Conservation (phyloP, 2,329 filamentous ascomycete species). For the Colletotrichum acutatum region DNA sequence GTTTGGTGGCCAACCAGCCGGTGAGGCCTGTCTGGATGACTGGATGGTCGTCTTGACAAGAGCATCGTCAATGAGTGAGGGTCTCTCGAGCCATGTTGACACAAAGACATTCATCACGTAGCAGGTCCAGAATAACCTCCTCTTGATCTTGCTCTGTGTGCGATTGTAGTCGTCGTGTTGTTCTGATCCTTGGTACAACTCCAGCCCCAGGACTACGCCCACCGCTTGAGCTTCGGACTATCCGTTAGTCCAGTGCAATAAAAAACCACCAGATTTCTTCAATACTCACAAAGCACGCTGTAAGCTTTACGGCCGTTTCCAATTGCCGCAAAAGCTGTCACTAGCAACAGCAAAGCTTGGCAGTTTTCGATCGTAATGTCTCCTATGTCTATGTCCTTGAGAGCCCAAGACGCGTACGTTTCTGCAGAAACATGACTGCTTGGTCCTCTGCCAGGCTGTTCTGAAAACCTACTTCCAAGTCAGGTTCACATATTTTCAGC, state of each 20-base stretch:
- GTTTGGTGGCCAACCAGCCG: not conserved
- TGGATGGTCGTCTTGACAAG: constrained; percentile 12
- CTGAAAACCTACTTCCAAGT: constrained; percentile 4
- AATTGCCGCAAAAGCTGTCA: constrained; percentile 14
- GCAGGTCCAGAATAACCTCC: constrained; percentile 23
- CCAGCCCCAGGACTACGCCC: constrained; percentile 8
- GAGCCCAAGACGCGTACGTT: constrained; percentile 20
- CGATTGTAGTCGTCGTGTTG: not conserved
- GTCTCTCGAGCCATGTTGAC: constrained; percentile 25
- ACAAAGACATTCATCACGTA: constrained; percentile 25
- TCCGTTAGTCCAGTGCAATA: not conserved
- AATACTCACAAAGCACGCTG: constrained; percentile 9
- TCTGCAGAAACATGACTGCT: constrained; percentile 27
- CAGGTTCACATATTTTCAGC: not conserved
- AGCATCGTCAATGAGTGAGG: constrained; percentile 22
- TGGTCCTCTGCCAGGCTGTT: constrained; percentile 5
- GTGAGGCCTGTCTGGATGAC: not conserved
- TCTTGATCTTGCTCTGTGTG: not conserved
- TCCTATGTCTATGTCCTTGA: constrained; percentile 8
- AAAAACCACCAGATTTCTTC: fast-evolving
- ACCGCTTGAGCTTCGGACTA: constrained; percentile 15
- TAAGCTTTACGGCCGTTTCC: constrained; percentile 16
- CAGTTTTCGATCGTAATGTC: constrained; percentile 16
- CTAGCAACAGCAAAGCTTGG: constrained; percentile 14
- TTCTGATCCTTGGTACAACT: constrained; percentile 5